Conservation (phyloP, 352 stramenopile species). For the Pythium aristosporum region DNA sequence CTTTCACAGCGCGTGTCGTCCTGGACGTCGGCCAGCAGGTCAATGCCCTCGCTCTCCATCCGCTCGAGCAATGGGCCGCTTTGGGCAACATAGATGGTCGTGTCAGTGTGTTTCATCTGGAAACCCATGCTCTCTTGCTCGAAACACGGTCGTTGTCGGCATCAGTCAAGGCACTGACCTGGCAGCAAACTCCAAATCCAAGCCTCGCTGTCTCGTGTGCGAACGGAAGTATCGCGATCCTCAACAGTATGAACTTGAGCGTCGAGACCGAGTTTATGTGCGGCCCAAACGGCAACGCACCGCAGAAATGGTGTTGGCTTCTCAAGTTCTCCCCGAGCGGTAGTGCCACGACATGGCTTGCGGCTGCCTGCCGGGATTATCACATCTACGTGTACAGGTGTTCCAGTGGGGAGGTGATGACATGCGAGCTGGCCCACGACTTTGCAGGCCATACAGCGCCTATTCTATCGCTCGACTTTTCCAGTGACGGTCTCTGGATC, state of each 20-base stretch:
- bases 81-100: constrained; percentile 38
- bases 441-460: constrained; percentile 67
- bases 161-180: constrained; percentile 36
- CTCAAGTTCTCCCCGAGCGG: constrained; percentile 48
- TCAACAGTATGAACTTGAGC: constrained; percentile 34
- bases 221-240: constrained; percentile 38
- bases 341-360: constrained; percentile 28
- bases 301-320: constrained; percentile 49
- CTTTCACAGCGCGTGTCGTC: constrained; percentile 10
- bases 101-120: constrained; percentile 43
- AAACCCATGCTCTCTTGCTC: constrained; percentile 27
- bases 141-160: constrained; percentile 11
- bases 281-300: constrained; percentile 8
- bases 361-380: constrained; percentile 65
- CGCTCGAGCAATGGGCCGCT: constrained; percentile 27
- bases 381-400: constrained; percentile 72
- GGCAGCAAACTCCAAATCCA: constrained; percentile 34
- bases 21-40: constrained; percentile 22
- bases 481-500: constrained; percentile 50
- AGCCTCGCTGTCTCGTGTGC: constrained; percentile 43
- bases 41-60: constrained; percentile 11
- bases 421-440: constrained; percentile 44
- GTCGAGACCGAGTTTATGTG: constrained; percentile 28
- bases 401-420: constrained; percentile 11
- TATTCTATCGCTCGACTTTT: constrained; percentile 73